Conservation (phyloP, 768 basidiomycete genomes). For the Boletus vermiculosoides region DNA sequence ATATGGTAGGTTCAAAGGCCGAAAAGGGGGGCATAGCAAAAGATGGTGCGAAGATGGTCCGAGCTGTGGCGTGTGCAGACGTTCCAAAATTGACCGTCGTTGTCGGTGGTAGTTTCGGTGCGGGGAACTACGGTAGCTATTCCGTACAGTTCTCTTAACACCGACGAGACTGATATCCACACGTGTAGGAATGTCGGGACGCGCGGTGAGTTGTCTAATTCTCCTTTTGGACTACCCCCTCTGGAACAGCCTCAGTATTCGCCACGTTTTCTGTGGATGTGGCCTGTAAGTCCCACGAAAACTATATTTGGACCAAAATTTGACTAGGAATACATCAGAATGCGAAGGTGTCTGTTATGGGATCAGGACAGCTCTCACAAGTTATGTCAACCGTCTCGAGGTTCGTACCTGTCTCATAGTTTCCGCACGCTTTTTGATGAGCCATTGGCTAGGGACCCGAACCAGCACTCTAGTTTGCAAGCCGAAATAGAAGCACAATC, state of each 20-base stretch:
- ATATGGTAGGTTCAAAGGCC: constrained; percentile 97
- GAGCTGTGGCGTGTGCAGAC: constrained; percentile 90
- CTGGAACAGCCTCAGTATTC: constrained; percentile 59
- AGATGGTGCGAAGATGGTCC: constrained; percentile 95
- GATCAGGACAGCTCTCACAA: constrained; percentile 86
- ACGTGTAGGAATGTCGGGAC: constrained; percentile 79
- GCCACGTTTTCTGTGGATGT: constrained; percentile 96
- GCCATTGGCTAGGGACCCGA: constrained; percentile 58
- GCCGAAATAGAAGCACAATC: constrained; percentile 87
- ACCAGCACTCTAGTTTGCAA: constrained; percentile 71
- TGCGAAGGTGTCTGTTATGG: constrained; percentile 94
- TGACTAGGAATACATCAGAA: constrained; percentile 47
- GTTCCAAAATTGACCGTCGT: constrained; percentile 93
- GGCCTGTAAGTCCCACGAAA: constrained; percentile 65
- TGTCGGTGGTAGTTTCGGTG: constrained; percentile 91
- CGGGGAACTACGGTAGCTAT: constrained; percentile 85
- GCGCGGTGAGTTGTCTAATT: constrained; percentile 61
- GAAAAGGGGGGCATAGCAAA: constrained; percentile 94
- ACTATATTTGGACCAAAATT: constrained; percentile 5
- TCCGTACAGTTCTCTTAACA: constrained; percentile 1
- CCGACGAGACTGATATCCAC: constrained; percentile 13
- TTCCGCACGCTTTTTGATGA: not conserved
- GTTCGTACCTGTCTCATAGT: constrained; percentile 37
- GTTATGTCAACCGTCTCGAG: constrained; percentile 91
- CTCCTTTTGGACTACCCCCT: constrained; percentile 1